Conservation (phyloP, 2,329 filamentous ascomycete species). For the Trichoderma sp. region DNA sequence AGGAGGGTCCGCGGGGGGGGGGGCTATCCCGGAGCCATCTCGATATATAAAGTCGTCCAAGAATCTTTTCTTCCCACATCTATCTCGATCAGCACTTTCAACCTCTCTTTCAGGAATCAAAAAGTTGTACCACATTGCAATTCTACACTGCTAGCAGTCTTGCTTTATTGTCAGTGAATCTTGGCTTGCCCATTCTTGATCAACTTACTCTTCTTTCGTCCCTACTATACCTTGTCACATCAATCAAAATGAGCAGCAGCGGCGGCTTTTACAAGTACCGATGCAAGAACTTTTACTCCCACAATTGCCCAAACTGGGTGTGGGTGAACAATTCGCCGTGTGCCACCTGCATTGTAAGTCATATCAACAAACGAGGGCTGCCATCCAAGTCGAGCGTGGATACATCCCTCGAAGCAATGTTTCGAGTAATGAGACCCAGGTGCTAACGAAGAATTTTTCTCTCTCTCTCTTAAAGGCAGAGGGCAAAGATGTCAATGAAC, state of each 20-base stretch:
- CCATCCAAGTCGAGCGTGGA: background rate
- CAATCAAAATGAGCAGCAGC: constrained; percentile 37
- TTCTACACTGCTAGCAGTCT: background rate
- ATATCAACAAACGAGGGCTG: background rate
- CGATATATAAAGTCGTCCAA: constrained; percentile 22
- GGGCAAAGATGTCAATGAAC: constrained; percentile 49
- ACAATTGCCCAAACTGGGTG: constrained; percentile 57
- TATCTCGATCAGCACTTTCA: constrained; percentile 7
- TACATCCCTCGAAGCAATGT: no score
- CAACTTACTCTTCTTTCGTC: background rate
- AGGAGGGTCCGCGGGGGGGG: background rate
- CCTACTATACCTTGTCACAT: background rate
- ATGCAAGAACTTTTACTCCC: constrained; percentile 56
- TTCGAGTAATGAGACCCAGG: background rate
- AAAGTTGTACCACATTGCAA: background rate
- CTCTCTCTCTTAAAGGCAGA: constrained; percentile 44
- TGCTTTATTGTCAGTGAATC: background rate
- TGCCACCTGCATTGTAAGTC: constrained; percentile 52
- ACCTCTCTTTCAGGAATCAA: background rate
- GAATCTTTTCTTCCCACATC: background rate
- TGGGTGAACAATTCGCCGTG: constrained; percentile 55
- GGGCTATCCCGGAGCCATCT: no score
- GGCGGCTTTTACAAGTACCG: constrained; percentile 56
- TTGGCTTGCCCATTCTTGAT: background rate
- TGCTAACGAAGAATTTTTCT: background rate